Evolutionary conservation across 352 stramenopile genomes (phyloP), one percentile per base, ranked within the genome.

Genomic region (Globisporangium splendens): DNA sequence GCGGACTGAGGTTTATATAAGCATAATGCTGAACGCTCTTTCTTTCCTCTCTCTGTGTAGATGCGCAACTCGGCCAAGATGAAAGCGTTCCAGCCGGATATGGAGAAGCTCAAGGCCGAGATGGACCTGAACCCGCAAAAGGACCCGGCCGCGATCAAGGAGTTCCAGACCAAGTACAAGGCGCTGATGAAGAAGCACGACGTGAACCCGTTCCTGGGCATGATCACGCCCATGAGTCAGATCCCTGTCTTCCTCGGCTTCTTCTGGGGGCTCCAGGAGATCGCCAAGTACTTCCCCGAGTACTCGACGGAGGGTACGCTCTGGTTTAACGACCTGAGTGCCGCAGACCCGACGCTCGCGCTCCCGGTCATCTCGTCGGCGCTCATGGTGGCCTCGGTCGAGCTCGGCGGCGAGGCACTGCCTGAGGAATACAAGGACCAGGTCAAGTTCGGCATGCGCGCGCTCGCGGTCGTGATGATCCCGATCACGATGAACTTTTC

Each of bases 61-160:
- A 76, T 94, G 65, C 65, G 79, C n/a, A 93, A 94, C 70, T 79
- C 85, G 54, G 85, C 83, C 41, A 89, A 89, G 59, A 90, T 95
- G 83, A 89, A 89, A 53, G 59, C 72, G 13, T 83, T 93, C 67
- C 79, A 93, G 63, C 81, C 83, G 5, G 83, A 95, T 42, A 87
- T 95, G 79, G 73, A 92, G 53, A 93, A 92, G 54, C 70, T 95
- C 28, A 75, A 81, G 42, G 68, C 66, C 1, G 76, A 90, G 48
- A 92, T 91, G 74, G 69, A 90, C 18, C 54, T 49, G 31, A 75
- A 79, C 18, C 71, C 73, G 17, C 72, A 71, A 13, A 66, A 63
- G 21, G 69, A 85, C 59, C 61, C 70, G 3, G 68, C 91, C 39
- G 75, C 75, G 28, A 70, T 88, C 46, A 62, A 68, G 54, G 57